A percentile compares a stretch with the other conserved stretches of the same genome.
phyloP scores from a whole-genome alignment of 2,329 filamentous ascomycete genomes.

The Epichloe amarillans region DNA sequence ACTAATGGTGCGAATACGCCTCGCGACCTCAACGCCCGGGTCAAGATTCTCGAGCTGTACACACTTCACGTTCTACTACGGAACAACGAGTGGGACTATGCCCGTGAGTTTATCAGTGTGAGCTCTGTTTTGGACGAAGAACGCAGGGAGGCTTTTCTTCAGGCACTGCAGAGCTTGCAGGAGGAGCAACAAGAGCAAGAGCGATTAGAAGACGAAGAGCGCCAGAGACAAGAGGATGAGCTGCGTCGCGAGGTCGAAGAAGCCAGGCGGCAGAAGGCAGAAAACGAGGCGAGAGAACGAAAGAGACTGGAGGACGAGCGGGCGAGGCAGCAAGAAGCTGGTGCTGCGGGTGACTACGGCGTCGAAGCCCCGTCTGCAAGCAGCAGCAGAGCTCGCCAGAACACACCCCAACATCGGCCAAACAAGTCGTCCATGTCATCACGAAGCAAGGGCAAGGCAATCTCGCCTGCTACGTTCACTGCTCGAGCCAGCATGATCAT shows the following conservation, averaged over 20 bases:
- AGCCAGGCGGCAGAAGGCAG: slow-evolving; percentile 37
- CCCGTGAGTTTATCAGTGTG: slow-evolving; percentile 75
- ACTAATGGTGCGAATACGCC: slow-evolving; percentile 65
- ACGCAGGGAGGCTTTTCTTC: slow-evolving; percentile 73
- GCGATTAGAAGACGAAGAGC: slow-evolving; percentile 47
- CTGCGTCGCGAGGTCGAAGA: slow-evolving; percentile 44
- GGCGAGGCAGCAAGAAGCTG: slow-evolving; percentile 32
- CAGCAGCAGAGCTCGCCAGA: slow-evolving; percentile 20
- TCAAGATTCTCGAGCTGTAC: slow-evolving; percentile 91
- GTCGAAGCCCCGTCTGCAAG: slow-evolving; percentile 39
- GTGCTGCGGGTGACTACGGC: slow-evolving; percentile 56
- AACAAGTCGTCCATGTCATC: slow-evolving; percentile 12
- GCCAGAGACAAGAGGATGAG: slow-evolving; percentile 41
- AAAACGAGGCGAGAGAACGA: slow-evolving; percentile 44
- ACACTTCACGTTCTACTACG: slow-evolving; percentile 87
- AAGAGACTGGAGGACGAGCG: slow-evolving; percentile 41
- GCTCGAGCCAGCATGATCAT: slow-evolving; percentile 40
- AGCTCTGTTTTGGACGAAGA: slow-evolving; percentile 87
- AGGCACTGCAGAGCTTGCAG: slow-evolving; percentile 69
- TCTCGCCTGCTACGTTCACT: slow-evolving; percentile 24
- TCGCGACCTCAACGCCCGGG: slow-evolving; percentile 66
- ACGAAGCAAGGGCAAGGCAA: slow-evolving; percentile 17
- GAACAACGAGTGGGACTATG: slow-evolving; percentile 94
- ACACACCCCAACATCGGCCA: slow-evolving; percentile 15
- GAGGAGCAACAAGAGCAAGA: slow-evolving; percentile 72